These are phyloP conservation scores for Alternaria burnsii DNA, from an alignment of 2,329 filamentous ascomycete species.

Conservation along the genomic window DNA sequence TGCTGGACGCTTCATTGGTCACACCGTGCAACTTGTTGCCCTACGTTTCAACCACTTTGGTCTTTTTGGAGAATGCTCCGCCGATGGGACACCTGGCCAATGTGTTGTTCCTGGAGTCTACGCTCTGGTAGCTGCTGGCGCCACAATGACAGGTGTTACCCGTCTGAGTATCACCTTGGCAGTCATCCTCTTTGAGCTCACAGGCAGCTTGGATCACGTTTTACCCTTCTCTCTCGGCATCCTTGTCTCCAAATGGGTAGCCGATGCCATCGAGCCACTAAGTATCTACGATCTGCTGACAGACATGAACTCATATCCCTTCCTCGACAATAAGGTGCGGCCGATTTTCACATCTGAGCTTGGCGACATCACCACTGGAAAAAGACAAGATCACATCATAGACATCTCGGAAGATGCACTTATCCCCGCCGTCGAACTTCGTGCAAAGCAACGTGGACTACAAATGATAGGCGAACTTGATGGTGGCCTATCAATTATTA, in stretches of 20 bases:
- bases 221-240: constrained; percentile 92
- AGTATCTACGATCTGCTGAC: constrained; percentile 97
- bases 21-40: constrained; percentile 82
- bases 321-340: constrained; percentile 95
- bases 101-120: constrained; percentile 98
- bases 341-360: constrained; percentile 89
- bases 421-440: constrained; percentile 77
- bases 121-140: constrained; percentile 90
- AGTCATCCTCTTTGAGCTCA: constrained; percentile 95
- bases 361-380: constrained; percentile 81
- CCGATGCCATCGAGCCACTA: constrained; percentile 90
- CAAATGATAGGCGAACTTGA: constrained; percentile 90
- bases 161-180: constrained; percentile 90
- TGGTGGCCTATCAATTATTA: constrained; percentile 86
- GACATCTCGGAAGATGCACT: constrained; percentile 86
- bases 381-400: constrained; percentile 80
- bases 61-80: constrained; percentile 78
- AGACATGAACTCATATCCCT: constrained; percentile 97
- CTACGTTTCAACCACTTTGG: constrained; percentile 74
- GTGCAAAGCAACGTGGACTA: constrained; percentile 80
- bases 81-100: constrained; percentile 71
- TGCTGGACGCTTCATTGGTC: constrained; percentile 87
- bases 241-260: constrained; percentile 96
- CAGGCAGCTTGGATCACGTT: constrained; percentile 93
- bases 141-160: constrained; percentile 98